Conservation (phyloP, 1,284 basidiomycete species). For the Ustilago bromivora region DNA sequence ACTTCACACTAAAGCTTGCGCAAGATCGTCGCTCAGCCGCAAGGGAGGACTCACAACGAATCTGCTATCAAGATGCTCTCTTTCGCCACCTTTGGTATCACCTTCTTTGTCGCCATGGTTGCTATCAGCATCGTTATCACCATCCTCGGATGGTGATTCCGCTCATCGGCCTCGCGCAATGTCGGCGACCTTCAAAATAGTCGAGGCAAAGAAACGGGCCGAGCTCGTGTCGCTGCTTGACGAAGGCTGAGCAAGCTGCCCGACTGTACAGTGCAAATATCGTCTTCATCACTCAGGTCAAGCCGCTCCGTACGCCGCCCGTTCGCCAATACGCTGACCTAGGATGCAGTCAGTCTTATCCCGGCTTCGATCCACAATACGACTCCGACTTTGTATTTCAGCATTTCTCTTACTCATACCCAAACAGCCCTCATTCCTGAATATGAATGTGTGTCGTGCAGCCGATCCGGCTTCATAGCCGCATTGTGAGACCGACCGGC, state of each 20-base stretch:
- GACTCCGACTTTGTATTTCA: not conserved
- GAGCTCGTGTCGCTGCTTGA: too few relatives aligned
- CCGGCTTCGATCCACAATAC: not conserved
- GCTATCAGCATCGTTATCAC: conserved; percentile 49
- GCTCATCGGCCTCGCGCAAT: not conserved
- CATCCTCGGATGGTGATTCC: conserved; percentile 47
- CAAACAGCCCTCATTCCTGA: not conserved
- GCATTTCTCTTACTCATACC: not conserved
- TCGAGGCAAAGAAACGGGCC: not conserved
- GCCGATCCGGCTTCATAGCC: not conserved
- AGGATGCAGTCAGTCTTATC: not conserved
- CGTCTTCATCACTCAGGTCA: too few relatives aligned
- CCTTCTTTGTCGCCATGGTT: conserved; percentile 48
- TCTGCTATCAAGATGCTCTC: conserved; percentile 26
- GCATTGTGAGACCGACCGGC: not conserved
- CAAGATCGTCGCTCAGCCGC: too few relatives aligned
- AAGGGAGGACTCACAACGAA: not conserved
- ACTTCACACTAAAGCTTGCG: too few relatives aligned
- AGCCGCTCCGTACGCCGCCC: too few relatives aligned
- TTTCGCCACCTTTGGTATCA: conserved; percentile 40
- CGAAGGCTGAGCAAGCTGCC: too few relatives aligned
- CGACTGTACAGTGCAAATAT: too few relatives aligned
- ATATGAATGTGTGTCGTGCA: not conserved
- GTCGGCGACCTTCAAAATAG: not conserved
- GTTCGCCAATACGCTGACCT: not conserved